Conservation (phyloP, 2,329 filamentous ascomycete species). For the Aureobasidium sp. region DNA sequence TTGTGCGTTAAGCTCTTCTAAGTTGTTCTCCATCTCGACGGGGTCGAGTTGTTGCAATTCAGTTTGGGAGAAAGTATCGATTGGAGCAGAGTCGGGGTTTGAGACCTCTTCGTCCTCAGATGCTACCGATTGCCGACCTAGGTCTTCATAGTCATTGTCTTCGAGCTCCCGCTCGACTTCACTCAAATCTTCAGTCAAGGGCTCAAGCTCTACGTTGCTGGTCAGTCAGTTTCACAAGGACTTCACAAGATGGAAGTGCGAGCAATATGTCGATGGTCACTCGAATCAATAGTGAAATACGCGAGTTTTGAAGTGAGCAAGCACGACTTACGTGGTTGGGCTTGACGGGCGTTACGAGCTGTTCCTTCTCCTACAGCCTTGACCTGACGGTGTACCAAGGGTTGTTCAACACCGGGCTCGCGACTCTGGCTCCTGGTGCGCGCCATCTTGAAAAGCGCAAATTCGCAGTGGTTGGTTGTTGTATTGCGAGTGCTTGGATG, state of each 20-base stretch:
- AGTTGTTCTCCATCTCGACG: slow-evolving; percentile 35
- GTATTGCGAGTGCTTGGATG: not conserved
- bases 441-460: slow-evolving; percentile 16
- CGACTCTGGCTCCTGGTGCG: slow-evolving; percentile 33
- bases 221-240: not conserved
- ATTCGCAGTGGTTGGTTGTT: not conserved
- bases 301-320: not conserved
- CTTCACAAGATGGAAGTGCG: too few relatives aligned
- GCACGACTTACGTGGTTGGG: not conserved
- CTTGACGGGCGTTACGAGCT: slow-evolving; percentile 18
- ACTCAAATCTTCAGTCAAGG: not conserved
- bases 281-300: not conserved
- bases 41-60: slow-evolving; percentile 37
- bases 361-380: slow-evolving; percentile 20
- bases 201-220: not conserved
- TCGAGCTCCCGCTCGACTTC: not conserved
- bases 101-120: not conserved
- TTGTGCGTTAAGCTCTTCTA: slow-evolving; percentile 31
- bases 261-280: not conserved
- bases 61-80: slow-evolving; percentile 34
- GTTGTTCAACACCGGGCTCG: slow-evolving; percentile 24
- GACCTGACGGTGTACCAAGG: slow-evolving; percentile 18
- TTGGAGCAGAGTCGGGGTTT: not conserved
- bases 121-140: not conserved
- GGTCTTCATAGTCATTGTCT: not conserved